phyloP scores from a whole-genome alignment of 2,329 filamentous ascomycete species.

The Fusarium sororula region DNA sequence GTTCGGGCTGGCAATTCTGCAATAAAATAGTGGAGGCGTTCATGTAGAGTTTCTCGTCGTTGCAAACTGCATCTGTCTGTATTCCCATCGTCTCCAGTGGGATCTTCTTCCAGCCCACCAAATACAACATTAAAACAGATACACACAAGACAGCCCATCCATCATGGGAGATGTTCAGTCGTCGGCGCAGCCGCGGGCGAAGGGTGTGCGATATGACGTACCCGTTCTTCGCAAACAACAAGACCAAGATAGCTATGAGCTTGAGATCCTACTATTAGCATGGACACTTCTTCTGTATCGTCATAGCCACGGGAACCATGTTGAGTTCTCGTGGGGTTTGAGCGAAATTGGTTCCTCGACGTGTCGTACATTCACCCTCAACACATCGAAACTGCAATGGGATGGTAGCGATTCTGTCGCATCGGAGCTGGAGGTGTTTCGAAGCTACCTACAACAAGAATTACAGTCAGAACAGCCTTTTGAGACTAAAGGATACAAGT shows the following conservation, averaged over 20 bases:
- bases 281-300: slow-evolving; percentile 39
- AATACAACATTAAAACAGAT: not conserved
- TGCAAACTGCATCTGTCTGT: slow-evolving; percentile 10
- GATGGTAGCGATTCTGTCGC: slow-evolving; percentile 21
- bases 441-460: slow-evolving; percentile 23
- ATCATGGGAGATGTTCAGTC: slow-evolving; percentile 27
- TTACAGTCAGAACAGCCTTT: slow-evolving; percentile 5
- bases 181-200: slow-evolving; percentile 9
- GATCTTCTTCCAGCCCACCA: not conserved
- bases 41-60: slow-evolving; percentile 23
- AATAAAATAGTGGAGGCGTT: slow-evolving; percentile 34
- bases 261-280: slow-evolving; percentile 34
- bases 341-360: slow-evolving; percentile 20
- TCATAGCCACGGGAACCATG: slow-evolving; percentile 35
- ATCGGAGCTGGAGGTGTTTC: slow-evolving; percentile 29
- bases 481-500: slow-evolving; percentile 2
- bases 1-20: not conserved
- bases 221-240: slow-evolving; percentile 24
- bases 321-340: slow-evolving; percentile 37
- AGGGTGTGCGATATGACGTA: slow-evolving; percentile 33
- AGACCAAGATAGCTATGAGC: slow-evolving; percentile 12
- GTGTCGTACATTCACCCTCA: slow-evolving; percentile 31
- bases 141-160: not conserved
- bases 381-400: slow-evolving; percentile 37
- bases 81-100: slow-evolving; percentile 2